Percentiles rank a stretch among this genome's conserved stretches.
These are phyloP conservation scores for Wickerhamomyces subpelliculosus DNA, from an alignment of 805 yeast species.

Conservation along the genomic window DNA sequence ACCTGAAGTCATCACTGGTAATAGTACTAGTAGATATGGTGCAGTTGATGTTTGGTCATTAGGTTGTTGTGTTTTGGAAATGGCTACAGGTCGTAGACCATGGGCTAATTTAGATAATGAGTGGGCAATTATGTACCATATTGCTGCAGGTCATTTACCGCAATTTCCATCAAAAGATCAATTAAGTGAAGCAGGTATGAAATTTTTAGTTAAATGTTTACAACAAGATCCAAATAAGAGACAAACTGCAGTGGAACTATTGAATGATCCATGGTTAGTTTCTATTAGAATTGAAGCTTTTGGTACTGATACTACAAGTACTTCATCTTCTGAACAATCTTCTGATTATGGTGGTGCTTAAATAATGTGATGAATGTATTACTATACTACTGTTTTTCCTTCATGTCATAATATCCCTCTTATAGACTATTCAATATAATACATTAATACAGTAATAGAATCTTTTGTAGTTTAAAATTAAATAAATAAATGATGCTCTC, in stretches of 20 bases:
- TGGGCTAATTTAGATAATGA: slow-evolving; percentile 96
- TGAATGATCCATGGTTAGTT: slow-evolving; percentile 86
- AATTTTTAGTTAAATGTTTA: slow-evolving; percentile 67
- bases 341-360: slow-evolving; percentile 17
- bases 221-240: slow-evolving; percentile 78
- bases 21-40: slow-evolving; percentile 31
- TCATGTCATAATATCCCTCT: too few relatives aligned
- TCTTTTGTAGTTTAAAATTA: too few relatives aligned
- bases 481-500: too few relatives aligned
- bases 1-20: slow-evolving; percentile 89
- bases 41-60: slow-evolving; percentile 87
- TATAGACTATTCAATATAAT: neutral
- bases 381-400: too few relatives aligned
- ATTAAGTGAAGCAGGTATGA: slow-evolving; percentile 64
- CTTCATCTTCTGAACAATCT: slow-evolving; percentile 17
- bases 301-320: slow-evolving; percentile 29
- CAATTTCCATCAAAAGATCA: slow-evolving; percentile 76
- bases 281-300: slow-evolving; percentile 66
- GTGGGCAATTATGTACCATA: slow-evolving; percentile 98
- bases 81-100: slow-evolving; percentile 95
- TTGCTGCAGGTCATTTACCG: slow-evolving; percentile 92
- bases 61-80: slow-evolving; percentile 92
- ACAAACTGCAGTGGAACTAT: slow-evolving; percentile 75
- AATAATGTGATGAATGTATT: too few relatives aligned
- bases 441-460: too few relatives aligned